Evolutionary conservation across 2,329 filamentous ascomycete genomes (phyloP).

Genomic region (Alternaria sp.): DNA sequence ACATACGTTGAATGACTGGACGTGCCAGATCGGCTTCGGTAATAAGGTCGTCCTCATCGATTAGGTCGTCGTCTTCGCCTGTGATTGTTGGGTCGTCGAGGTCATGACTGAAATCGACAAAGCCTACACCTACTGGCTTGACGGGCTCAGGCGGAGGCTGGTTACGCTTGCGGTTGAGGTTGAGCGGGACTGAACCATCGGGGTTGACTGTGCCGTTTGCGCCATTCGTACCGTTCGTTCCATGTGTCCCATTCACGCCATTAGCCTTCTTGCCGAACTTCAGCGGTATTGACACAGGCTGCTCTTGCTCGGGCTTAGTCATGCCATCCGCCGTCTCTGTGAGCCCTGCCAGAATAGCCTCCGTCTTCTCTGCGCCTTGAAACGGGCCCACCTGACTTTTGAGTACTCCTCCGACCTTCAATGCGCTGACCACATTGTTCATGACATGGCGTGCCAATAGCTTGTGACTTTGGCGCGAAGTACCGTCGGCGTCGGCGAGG

Average conservation of each 20-base stretch:
- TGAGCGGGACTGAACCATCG: constrained; percentile 52
- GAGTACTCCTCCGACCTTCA: constrained; percentile 74
- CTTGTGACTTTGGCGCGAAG: constrained; percentile 66
- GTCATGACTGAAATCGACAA: constrained; percentile 71
- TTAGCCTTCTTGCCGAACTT: constrained; percentile 69
- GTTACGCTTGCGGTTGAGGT: constrained; percentile 56
- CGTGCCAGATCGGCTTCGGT: constrained; percentile 83
- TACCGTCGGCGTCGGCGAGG: constrained; percentile 78
- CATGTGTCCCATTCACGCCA: constrained; percentile 33
- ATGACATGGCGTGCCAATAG: constrained; percentile 75
- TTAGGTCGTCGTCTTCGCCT: constrained; percentile 79
- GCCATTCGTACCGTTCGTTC: constrained; percentile 34
- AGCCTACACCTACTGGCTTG: constrained; percentile 48
- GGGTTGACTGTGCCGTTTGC: constrained; percentile 37
- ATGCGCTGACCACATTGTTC: constrained; percentile 70
- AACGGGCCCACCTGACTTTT: constrained; percentile 73
- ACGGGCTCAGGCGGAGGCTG: constrained; percentile 50
- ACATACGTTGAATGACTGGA: constrained; percentile 82
- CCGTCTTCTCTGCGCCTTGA: constrained; percentile 66
- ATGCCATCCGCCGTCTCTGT: constrained; percentile 71
- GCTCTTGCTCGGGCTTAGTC: constrained; percentile 72
- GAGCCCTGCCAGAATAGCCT: constrained; percentile 85
- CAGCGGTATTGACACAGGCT: constrained; percentile 67
- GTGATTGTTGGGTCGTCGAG: constrained; percentile 62
- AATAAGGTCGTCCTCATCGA: constrained; percentile 88